Conservation (phyloP, 208 protist species). For the Trypanosoma avium region DNA sequence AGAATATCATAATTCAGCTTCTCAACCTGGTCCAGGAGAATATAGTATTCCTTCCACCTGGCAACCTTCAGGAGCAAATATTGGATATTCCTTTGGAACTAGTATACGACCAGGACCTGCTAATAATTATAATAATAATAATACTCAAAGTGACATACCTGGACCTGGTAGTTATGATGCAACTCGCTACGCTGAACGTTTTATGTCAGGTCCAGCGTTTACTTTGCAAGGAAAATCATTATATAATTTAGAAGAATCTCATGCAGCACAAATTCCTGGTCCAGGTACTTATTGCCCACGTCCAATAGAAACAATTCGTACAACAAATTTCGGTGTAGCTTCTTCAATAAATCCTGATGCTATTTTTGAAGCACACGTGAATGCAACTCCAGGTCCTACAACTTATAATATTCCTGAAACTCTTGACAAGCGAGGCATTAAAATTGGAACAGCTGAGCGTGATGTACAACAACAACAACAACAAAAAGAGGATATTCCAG, state of each 20-base stretch:
- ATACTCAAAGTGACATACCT: too few relatives aligned
- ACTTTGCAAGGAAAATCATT: slow-evolving; percentile 20
- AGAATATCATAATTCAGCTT: neutral
- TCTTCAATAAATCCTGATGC: slow-evolving; percentile 19
- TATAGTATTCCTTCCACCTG: slow-evolving; percentile 33
- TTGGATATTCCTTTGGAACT: slow-evolving; percentile 27
- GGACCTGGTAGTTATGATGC: slow-evolving; percentile 42
- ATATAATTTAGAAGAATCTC: slow-evolving; percentile 3
- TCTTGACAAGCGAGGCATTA: neutral
- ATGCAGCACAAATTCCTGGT: slow-evolving; percentile 21
- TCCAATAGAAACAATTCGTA: slow-evolving; percentile 11
- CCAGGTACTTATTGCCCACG: slow-evolving; percentile 46
- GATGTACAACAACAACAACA: too few relatives aligned
- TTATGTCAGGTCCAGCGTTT: slow-evolving; percentile 26
- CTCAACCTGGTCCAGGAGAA: slow-evolving; percentile 28
- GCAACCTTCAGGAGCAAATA: neutral
- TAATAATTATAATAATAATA: neutral
- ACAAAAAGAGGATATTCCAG: slow-evolving; percentile 14
- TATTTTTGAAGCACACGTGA: slow-evolving; percentile 19
- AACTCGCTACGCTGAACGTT: slow-evolving; percentile 7
- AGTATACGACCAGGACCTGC: slow-evolving; percentile 2
- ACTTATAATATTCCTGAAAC: slow-evolving; percentile 19
- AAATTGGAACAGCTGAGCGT: slow-evolving; percentile 19
- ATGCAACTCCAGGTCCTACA: slow-evolving; percentile 23
- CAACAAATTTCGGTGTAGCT: slow-evolving; percentile 13